Base-by-base conservation (phyloP, 1,284 basidiomycete species). In the Melampsora larici-populina region DNA sequence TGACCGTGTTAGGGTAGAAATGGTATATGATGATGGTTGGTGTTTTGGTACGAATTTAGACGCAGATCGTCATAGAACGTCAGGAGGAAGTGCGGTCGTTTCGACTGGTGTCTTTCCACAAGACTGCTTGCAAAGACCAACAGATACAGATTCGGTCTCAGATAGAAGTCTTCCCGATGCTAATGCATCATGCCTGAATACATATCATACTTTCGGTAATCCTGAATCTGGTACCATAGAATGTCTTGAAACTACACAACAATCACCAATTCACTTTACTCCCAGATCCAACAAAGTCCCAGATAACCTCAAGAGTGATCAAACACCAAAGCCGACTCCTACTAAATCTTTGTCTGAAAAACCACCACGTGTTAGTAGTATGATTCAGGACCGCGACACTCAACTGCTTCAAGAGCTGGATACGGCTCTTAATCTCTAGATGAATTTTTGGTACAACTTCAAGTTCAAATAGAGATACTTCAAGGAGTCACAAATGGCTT, bases 1-100 rank as follows among this genome's bases (percentile, higher is more conserved):
- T 18, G 67, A 77, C 17, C 75, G 67, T 33, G 75, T 77, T 43
- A 36, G 24, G 15, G 48, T 77, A 7, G 55, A 64, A 31, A 60
- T 77, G 29, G 40, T 77, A 1, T 77, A 68, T 64, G 75, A 77
- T 43, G 75, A 77, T 36, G 75, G 75, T n/a, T 77, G 75, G 75
- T 77, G 75, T 70, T 33, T 77, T 13, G 75, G 75, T 24, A 29
- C 60, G 18, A 77, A 77, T 40, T 43, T 70, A 15, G 60, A 77
- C 24, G 55, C 62, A 21, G 55, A 33, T 26, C 66, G 49, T 24
- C 66, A 65, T 18, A 7, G 33, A 26, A 26, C 26, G 8, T 6
- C 33, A 5, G 67, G 68, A 33, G 58, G 46, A 62, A 4, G 8
- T 60, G 18, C 4, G 43, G 26, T 24, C 48, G 31, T 66, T 18